phyloP scores from a whole-genome alignment of 2,329 filamentous ascomycete genomes.

The Nectriaceae sp. region DNA sequence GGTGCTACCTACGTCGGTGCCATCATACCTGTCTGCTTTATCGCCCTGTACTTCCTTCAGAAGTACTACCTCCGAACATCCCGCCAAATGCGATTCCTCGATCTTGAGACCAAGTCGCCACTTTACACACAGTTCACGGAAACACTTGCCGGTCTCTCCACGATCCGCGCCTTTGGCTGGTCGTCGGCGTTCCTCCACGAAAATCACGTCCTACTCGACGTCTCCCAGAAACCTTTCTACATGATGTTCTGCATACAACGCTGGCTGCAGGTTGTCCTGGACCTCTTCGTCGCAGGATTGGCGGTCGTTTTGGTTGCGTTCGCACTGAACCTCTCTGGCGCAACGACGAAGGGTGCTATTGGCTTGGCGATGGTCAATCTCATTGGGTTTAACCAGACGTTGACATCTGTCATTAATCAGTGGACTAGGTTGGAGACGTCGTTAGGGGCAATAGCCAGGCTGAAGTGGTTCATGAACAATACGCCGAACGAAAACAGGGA shows the following conservation, averaged over 20 bases:
- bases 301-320: slow-evolving; percentile 48
- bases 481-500: slow-evolving; percentile 31
- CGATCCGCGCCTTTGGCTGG: slow-evolving; percentile 54
- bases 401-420: slow-evolving; percentile 33
- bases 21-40: slow-evolving; percentile 43
- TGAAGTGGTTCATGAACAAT: slow-evolving; percentile 32
- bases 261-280: slow-evolving; percentile 50
- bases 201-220: slow-evolving; percentile 39
- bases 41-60: slow-evolving; percentile 46
- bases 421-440: slow-evolving; percentile 41
- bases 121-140: slow-evolving; percentile 55
- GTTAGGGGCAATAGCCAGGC: slow-evolving; percentile 35
- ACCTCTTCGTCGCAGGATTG: slow-evolving; percentile 49
- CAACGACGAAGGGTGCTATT: slow-evolving; percentile 30
- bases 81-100: slow-evolving; percentile 51
- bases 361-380: slow-evolving; percentile 34
- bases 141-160: slow-evolving; percentile 46
- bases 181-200: slow-evolving; percentile 36
- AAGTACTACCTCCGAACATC: slow-evolving; percentile 54
- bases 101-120: slow-evolving; percentile 51
- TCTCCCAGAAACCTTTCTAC: slow-evolving; percentile 52
- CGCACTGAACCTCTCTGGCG: slow-evolving; percentile 33
- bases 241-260: slow-evolving; percentile 50
- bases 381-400: slow-evolving; percentile 29
- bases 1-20: slow-evolving; percentile 35